Evolutionary conservation across 2,329 filamentous ascomycete species (phyloP), one percentile per base, ranked within the genome.

Genomic region (Macrophomina tecta): DNA sequence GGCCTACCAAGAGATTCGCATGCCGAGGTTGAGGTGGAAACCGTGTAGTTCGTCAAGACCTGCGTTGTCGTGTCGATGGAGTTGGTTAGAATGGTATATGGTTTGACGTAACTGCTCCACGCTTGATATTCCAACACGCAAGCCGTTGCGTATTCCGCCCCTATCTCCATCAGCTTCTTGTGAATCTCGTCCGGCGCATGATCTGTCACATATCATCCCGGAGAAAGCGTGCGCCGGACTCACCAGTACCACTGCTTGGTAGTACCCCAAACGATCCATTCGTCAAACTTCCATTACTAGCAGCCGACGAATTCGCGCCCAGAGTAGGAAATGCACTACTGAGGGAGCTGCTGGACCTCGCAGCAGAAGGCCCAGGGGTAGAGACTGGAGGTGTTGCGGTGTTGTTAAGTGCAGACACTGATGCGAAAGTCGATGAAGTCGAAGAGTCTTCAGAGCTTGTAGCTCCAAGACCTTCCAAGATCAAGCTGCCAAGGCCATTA

Each of bases 401-500:
- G 28, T 18, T 23, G 8, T 51, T 49, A 1, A n/a, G 11, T 34
- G 30, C 16, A 2, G 45, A 36, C 11, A 62, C 9, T 6, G 58
- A 62, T 9, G 45, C 30, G 58, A 30, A 49, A 11, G 30, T 9
- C 9, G 58, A 38, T 11, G 40, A 7, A 5, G 58, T 8, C 12
- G 30, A 49, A 5, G 58, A 28, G 5, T 38, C 28, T 9, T 23
- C n/a, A 5, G 58, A 62, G 32, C 58, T 49, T 8, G 56, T 46
- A 9, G 58, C 58, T 28, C 58, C 58, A 32, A 62, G 45, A 2
- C 58, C 58, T 16, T 62, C 46, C 58, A 62, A 6, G 11, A 62
- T 62, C 58, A 62, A 49, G 32, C n/a, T n/a, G 8, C 58, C 58
- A 23, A 62, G 42, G n/a, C 42, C 58, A 62, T 49, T 38, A 45